Evolutionary conservation across 495 filamentous ascomycete species (phyloP), one percentile per base, ranked within the genome.

Genomic region (Aspergillus carlsbadensis): DNA sequence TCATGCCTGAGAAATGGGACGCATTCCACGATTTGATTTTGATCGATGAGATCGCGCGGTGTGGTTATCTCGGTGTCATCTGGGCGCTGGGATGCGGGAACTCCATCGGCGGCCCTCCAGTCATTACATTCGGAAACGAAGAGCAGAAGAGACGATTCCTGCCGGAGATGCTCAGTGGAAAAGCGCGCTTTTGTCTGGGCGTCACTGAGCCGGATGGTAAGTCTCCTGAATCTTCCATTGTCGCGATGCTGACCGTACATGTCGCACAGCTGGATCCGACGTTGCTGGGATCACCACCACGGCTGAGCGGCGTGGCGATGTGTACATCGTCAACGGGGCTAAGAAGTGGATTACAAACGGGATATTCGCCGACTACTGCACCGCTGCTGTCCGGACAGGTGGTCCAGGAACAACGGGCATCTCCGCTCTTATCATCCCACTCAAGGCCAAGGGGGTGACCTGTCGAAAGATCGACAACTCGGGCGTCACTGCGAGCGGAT

Each of bases 391-490:
- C 7, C 67, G 78, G 10, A 81, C 77, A 0, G 78, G 78, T 3
- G 75, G 72, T 1, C 46, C 70, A 7, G 75, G 76, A 1, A 64
- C 61, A 6, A 51, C 59, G 6, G 78, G 77, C 1, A 64, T 81
- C 20, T 77, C 74, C 0, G 64, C 77, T 0, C 60, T 81, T 6
- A 63, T 81, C 6, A 78, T 81, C 21, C 74, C 78, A 2, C 57
- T 78, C 35, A 70, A 72, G 15, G 62, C 65, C 0, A 46, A 55
- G 0, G 78, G 78, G 3, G 67, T 81, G 11, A 65, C 79, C 60
- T 68, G 81, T 41, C 88, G 87, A 70, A 91, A 90, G 78, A 89
- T 88, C 3, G 80, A 81, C 5, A 92, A 92, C 69, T 90, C 87
- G 1, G 77, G 87, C 6, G 65, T 69, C 5, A 56, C 62, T 36